Conservation (phyloP, 345 rosid species). For the Euclidium syriacum region DNA sequence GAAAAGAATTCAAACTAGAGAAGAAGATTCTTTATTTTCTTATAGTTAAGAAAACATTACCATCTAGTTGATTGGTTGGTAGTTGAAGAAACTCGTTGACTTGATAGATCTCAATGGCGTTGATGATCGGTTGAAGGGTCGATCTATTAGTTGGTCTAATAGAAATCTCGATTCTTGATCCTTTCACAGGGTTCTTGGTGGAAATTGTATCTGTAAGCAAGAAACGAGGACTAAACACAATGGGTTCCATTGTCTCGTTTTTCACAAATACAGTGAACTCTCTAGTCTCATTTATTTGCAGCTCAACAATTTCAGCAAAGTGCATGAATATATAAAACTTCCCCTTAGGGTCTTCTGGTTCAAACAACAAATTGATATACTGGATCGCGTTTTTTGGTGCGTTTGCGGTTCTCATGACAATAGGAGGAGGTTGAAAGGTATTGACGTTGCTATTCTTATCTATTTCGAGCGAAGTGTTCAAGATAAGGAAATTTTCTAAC, state of each 20-base stretch:
- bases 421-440: slow-evolving; percentile 26
- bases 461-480: not conserved
- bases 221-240: slow-evolving; percentile 18
- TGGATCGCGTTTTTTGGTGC: slow-evolving; percentile 4
- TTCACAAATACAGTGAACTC: slow-evolving; percentile 20
- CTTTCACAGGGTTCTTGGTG: slow-evolving; percentile 2
- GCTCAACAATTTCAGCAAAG: slow-evolving; percentile 33
- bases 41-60: no score
- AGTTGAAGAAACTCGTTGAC: slow-evolving; percentile 28
- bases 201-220: slow-evolving; percentile 29
- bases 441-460: slow-evolving; percentile 8
- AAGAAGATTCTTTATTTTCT: not conserved
- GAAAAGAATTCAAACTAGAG: not conserved
- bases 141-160: slow-evolving; percentile 18
- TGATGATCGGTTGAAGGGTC: slow-evolving; percentile 33
- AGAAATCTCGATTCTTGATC: not conserved
- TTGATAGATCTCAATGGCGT: slow-evolving; percentile 31
- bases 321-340: slow-evolving; percentile 34
- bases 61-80: slow-evolving; percentile 31
- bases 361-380: not conserved
- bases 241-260: not conserved
- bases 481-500: not conserved
- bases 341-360: not conserved
- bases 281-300: slow-evolving; percentile 27
- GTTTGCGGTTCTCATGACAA: slow-evolving; percentile 31